phyloP scores from a whole-genome alignment of 2,329 filamentous ascomycete species.

The Colletotrichum endophyticum region DNA sequence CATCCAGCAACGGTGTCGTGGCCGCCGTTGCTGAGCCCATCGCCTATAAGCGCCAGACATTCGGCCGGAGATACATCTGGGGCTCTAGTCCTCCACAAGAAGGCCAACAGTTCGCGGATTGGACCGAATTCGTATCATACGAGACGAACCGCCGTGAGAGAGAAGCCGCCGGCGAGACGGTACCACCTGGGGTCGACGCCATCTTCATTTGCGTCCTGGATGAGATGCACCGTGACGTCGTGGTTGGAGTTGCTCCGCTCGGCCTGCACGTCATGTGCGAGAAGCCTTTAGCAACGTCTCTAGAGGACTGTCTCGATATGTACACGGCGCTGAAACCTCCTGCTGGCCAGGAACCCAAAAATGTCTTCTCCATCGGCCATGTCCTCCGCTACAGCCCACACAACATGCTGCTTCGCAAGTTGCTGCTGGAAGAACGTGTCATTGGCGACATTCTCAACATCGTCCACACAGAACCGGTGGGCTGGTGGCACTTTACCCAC shows the following conservation, averaged over 20 bases:
- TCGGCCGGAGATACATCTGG: constrained; percentile 80
- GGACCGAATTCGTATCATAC: constrained; percentile 78
- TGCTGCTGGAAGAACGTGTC: constrained; percentile 75
- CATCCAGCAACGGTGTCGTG: constrained; percentile 70
- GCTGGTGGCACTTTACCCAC: constrained; percentile 95
- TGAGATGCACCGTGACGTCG: constrained; percentile 84
- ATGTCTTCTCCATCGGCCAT: constrained; percentile 89
- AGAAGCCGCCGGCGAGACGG: constrained; percentile 51
- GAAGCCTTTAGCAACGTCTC: constrained; percentile 85
- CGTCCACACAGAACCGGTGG: constrained; percentile 92
- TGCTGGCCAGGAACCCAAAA: constrained; percentile 21
- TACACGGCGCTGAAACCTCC: constrained; percentile 59
- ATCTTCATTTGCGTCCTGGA: constrained; percentile 76
- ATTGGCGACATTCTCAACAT: constrained; percentile 87
- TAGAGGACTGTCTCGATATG: constrained; percentile 80
- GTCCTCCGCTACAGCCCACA: constrained; percentile 93
- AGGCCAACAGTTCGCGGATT: constrained; percentile 74
- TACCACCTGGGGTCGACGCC: constrained; percentile 64
- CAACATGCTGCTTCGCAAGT: constrained; percentile 81
- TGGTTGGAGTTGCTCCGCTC: constrained; percentile 73
- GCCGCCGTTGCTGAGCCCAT: constrained; percentile 83
- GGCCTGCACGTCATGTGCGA: constrained; percentile 89
- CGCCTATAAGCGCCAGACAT: constrained; percentile 73
- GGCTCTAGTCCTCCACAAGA: constrained; percentile 50
- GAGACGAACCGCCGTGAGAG: constrained; percentile 67